A percentile compares a stretch with the other conserved stretches of the same genome.
phyloP scores from a whole-genome alignment of 495 filamentous ascomycete genomes.

The Cudoniella acicularis region DNA sequence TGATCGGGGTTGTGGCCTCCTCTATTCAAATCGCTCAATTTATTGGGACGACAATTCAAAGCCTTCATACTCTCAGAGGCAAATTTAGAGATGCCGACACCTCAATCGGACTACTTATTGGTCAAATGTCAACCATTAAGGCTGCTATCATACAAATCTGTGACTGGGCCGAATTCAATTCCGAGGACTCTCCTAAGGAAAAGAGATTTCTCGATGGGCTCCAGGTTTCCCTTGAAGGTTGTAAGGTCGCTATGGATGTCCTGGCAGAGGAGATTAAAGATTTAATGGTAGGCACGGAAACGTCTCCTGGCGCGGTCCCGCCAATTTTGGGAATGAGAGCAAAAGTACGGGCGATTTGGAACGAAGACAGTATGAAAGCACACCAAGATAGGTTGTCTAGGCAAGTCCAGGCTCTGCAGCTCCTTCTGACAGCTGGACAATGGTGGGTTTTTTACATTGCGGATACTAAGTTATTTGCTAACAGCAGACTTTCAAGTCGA shows the following conservation, averaged over 20 bases:
- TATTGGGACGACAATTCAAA: conserved; percentile 34
- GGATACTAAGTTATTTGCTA: no score
- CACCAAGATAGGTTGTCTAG: conserved; percentile 38
- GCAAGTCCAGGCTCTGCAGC: conserved; percentile 40
- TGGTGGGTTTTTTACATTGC: conserved; percentile 39
- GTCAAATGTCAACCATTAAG: conserved; percentile 37
- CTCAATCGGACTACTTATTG: conserved; percentile 39
- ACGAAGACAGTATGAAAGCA: conserved; percentile 39
- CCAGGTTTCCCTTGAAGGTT: conserved; percentile 40
- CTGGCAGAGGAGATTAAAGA: conserved; percentile 36
- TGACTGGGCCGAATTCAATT: conserved; percentile 35
- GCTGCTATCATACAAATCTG: conserved; percentile 39
- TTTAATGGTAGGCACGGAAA: conserved; percentile 26
- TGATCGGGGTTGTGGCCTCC: no score
- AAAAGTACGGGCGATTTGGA: conserved; percentile 39
- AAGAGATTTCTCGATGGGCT: conserved; percentile 32
- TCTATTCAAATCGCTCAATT: no score
- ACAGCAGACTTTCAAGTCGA: no score
- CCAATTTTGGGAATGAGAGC: conserved; percentile 28
- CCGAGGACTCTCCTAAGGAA: conserved; percentile 24
- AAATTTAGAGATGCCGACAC: conserved; percentile 41
- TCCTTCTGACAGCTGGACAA: conserved; percentile 41
- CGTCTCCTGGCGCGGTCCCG: conserved; percentile 9
- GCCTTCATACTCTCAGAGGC: conserved; percentile 32
- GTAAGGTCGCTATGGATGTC: conserved; percentile 36